Evolutionary conservation across 2,329 filamentous ascomycete species (phyloP), one percentile per base, ranked within the genome.

Genomic region (Claviceps spartinae): DNA sequence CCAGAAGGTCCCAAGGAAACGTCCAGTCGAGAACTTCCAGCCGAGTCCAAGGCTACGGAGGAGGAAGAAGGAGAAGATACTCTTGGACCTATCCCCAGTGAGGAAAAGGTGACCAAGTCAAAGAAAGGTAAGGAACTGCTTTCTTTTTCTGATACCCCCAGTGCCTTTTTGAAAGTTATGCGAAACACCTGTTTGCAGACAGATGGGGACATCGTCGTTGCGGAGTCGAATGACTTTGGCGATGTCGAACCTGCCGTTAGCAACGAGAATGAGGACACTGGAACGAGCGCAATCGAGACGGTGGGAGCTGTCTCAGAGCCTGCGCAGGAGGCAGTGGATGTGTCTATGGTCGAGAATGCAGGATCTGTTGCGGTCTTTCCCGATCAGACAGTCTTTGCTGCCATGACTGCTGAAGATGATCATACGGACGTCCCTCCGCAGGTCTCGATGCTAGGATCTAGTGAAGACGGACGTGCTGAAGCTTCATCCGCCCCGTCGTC

Each of bases 121-220:
- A 67, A 65, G 58, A 72, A 70, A 73, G 71, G 71, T 73, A 67
- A 73, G 71, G 64, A 67, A 59, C 56, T 60, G 54, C 56, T 58
- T 65, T 63, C 58, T 62, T 61, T 66, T 61, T 60, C 63, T 64
- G 61, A 69, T 69, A 63, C 64, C 64, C 63, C 62, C 59, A 60
- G 62, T 66, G 61, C 62, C 62, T 64, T 67, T 64, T 51, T 58
- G 57, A 61, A 60, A 60, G 54, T 55, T 58, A 56, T 60, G 58
- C 61, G 57, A 61, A 57, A 60, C 57, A 59, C 59, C 56, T 57
- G 53, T 57, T 57, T 56, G 54, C 56, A 59, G 54, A 54, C 59
- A 56, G 54, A 60, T 44, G 57, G 59, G 58, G 59, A 54, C 20
- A 16, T 24, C 18, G 13, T 9, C 43, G 45, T 46, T 48, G n/a